Percentiles rank a stretch among this genome's conserved stretches.
Conservation (phyloP, 768 basidiomycete genomes). For the Russula ochroleuca region DNA sequence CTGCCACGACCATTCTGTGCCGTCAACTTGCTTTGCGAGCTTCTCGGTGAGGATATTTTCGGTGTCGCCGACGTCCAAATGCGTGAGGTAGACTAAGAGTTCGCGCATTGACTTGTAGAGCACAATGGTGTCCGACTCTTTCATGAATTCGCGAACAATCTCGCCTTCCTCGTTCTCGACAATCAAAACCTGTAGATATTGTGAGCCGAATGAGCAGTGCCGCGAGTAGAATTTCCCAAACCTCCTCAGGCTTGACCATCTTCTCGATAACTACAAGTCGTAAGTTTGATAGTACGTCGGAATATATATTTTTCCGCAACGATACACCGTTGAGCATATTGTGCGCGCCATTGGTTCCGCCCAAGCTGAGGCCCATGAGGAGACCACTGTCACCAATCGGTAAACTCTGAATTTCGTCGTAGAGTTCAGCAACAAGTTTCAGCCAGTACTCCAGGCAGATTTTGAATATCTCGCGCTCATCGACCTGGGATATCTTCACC, state of each 20-base stretch:
- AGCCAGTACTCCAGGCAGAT: slow-evolving; percentile 98
- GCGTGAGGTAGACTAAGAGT: slow-evolving; percentile 94
- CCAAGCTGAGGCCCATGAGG: slow-evolving; percentile 85
- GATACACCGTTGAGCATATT: slow-evolving; percentile 74
- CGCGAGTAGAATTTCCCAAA: slow-evolving; percentile 34
- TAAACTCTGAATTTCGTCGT: slow-evolving; percentile 92
- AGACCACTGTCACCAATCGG: slow-evolving; percentile 83
- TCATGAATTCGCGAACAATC: slow-evolving; percentile 98
- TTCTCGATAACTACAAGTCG: slow-evolving; percentile 94
- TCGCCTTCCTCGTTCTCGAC: slow-evolving; percentile 99
- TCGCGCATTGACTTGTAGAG: slow-evolving; percentile 99
- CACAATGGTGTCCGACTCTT: slow-evolving; percentile 97
- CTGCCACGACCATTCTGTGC: slow-evolving; percentile 99
- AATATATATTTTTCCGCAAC: slow-evolving; percentile 90
- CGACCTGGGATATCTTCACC: slow-evolving; percentile 96
- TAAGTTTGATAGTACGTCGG: slow-evolving; percentile 90
- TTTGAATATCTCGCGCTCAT: slow-evolving; percentile 99
- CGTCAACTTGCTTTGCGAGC: slow-evolving; percentile 93
- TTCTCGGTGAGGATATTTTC: slow-evolving; percentile 98
- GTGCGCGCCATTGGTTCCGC: slow-evolving; percentile 56
- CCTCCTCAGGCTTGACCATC: slow-evolving; percentile 99
- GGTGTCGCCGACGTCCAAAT: slow-evolving; percentile 93
- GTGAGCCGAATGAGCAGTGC: slow-evolving; percentile 18
- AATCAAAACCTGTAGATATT: slow-evolving; percentile 70
- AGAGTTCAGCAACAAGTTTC: slow-evolving; percentile 92